phyloP scores from a whole-genome alignment of 805 yeast species.

The Candida krabiensis region DNA sequence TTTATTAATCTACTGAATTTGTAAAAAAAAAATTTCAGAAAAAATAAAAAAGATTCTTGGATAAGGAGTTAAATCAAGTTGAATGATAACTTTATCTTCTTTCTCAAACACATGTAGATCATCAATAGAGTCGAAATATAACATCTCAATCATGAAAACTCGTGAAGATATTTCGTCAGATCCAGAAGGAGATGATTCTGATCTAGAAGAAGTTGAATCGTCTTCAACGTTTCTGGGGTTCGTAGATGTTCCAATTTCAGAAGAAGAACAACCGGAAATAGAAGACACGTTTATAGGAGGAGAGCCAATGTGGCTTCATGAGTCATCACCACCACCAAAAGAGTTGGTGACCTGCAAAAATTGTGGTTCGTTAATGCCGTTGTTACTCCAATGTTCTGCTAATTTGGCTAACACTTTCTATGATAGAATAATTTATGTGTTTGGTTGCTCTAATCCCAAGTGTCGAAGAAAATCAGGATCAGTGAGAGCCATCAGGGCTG shows the following conservation, averaged over 20 bases:
- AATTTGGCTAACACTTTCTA: conserved; percentile 71
- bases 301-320: conserved; percentile 67
- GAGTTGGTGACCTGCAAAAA: conserved; percentile 59
- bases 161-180: not conserved
- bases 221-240: conserved; percentile 57
- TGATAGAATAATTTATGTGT: conserved; percentile 79
- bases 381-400: conserved; percentile 77
- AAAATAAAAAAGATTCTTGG: no score
- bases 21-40: no score
- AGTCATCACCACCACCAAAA: conserved; percentile 54
- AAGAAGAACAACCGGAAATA: conserved; percentile 43
- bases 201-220: conserved; percentile 12
- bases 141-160: no score
- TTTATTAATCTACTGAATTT: no score
- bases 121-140: no score
- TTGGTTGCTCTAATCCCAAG: conserved; percentile 61
- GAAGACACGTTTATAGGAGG: conserved; percentile 87
- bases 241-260: conserved; percentile 59
- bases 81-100: no score
- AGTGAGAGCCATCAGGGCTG: conserved; percentile 74
- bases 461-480: conserved; percentile 75
- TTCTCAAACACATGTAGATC: no score
- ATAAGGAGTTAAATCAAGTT: no score
- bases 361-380: conserved; percentile 62
- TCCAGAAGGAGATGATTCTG: conserved; percentile 14